Base-by-base conservation (phyloP, 257 asterid species). In the Solanum rostratum region DNA sequence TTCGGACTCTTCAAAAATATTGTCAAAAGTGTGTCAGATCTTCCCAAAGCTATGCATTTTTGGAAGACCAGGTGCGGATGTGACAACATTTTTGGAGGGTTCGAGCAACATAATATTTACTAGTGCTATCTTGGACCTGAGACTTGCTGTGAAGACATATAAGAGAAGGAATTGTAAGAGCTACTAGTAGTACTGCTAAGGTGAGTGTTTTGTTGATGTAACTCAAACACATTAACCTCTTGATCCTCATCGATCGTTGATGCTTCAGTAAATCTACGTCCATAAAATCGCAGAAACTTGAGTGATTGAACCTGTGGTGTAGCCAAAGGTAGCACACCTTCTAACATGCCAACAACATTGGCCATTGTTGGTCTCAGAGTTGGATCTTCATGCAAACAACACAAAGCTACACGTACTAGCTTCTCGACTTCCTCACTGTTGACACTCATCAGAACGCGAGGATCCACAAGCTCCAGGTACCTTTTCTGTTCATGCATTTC, bases 321-420 rank as follows among this genome's bases (percentile, higher is more conserved):
- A 4, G 89, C 78, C 76, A 88, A 18, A 37, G 95, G 89, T 8
- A 86, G 65, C 43, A 80, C 89, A 4, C 97, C 97, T 55, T 92
- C 97, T 76, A 94, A 84, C 94, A 92, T 94, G 41, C 93, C 95
- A 22, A 93, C 93, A 8, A 95, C 92, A 63, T 33, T 88, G 19
- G 79, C 90, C 97, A 95, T 95, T 18, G 81, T 89, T 33, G 97
- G 97, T 91, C 98, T 89, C 73, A 90, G 45, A 7, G 87, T 85
- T 15, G 97, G 95, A n/a, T 94, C 97, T 90, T 94, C 95, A 10
- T 94, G 95, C 7, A 91, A 93, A 66, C 98, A 93, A 84, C 97
- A 94, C 79, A 94, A 59, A 1, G 94, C 97, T 81, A 94, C 86
- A 0, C 92, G 84, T 0, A 94, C 96, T 80, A 94, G 66, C 86